Evolutionary conservation across 208 protist genomes (phyloP), one percentile per base, ranked within the genome.

Genomic region (Acanthamoeba healyi): DNA sequence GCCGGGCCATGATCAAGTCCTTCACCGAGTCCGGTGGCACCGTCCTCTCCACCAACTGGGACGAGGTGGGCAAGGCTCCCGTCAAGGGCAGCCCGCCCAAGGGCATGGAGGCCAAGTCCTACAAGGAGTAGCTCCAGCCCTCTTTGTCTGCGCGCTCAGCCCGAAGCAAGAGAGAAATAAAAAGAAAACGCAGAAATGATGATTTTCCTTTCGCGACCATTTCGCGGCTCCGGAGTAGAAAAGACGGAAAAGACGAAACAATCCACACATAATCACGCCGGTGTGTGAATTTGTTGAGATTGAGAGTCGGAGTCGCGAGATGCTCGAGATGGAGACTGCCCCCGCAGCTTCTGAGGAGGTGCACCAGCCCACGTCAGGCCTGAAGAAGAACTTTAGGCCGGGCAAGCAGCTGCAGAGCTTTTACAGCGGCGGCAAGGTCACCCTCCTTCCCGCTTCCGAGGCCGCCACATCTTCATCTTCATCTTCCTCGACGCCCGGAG

Each of bases 31-130:
- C 82, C 32, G 94, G 93, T 36, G 94, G 94, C n/a, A 95, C 94
- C 19, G 92, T 96, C 14, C 93, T 96, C 65, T 94, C 88, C 58
- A 96, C 94, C 46, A 96, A 96, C 92, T 95, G 94, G 29, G 67
- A 94, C 40, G 67, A 67, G 9, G 46, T 89, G 32, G 81, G 81
- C 38, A 65, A 61, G 81, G 24, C 19, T 15, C 2, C 14, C n/a
- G 81, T 61, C 3, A 38, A 65, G 54, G 44, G 81, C 81, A 87
- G 46, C 46, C 79, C 79, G 58, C 79, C 79, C 40, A 61, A 87
- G 49, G 79, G 79, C 79, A 54, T 87, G 40, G 79, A 87, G 49
- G 79, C 26, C 26, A 12, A 34, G 7, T 12, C 12, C 14, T 87
- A 40, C 26, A 58, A 58, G 15, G 79, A 87, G 46, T 87, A 34